Base-by-base conservation (phyloP, 306 rosid species). In the Sicyos baderoa region DNA sequence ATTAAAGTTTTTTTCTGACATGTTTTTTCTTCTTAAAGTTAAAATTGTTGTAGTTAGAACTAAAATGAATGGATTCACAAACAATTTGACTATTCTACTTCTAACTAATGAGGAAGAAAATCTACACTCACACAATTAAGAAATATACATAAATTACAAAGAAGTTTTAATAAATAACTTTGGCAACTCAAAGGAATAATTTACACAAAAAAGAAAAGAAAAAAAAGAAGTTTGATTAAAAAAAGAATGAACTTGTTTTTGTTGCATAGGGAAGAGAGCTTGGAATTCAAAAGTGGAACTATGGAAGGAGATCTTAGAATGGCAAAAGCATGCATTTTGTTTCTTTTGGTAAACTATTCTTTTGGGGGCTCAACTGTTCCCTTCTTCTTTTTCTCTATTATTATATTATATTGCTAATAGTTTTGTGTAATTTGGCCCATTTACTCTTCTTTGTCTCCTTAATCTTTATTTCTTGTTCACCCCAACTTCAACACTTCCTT, bases 251-350 rank as follows among this genome's bases (percentile, higher is more conserved):
- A 79, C 72, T 40, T 79, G 70, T 72, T 81, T 81, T 86, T 77
- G 85, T 71, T 83, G 77, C 87, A 75, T 89, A 70, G 95, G 95
- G 86, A 86, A 84, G 78, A 62, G 91, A 84, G 96, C 91, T 87
- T 89, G 90, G 96, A 93, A 88, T 88, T 86, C 87, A 84, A 90
- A 88, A 86, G 99, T 71, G 27, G 56, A 72, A 49, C 37, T 17
- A 53, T 1, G 74, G 63, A 80, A 53, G 76, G 82, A 84, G 86
- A 88, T 89, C 86, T 84, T 77, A 75, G 82, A 81, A 84, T 82
- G 79, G 82, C 82, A 81, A 93, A 89, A 88, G 99, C 83, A 90
- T 79, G 84, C 51, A 79, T 84, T 88, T 50, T 90, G 90, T 85
- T 90, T 85, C 89, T 87, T 85, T 89, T 82, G 73, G 87, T 17